Percentiles rank a stretch among this genome's conserved stretches.
These are phyloP conservation scores for Trametes coccinea DNA, from an alignment of 768 basidiomycete species.

Conservation along the genomic window DNA sequence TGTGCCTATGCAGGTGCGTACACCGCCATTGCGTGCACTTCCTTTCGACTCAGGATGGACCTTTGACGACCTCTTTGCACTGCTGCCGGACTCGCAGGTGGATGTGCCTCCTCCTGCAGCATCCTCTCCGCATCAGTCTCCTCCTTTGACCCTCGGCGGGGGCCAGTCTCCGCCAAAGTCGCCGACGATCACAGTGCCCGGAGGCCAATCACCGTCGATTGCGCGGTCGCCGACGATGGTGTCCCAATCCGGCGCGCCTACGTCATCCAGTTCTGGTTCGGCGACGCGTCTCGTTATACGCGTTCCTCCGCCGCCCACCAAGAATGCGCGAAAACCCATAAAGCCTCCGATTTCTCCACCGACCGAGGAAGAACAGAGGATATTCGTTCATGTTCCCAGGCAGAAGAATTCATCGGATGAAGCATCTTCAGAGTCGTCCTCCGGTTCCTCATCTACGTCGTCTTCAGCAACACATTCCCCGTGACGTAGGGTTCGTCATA, in stretches of 20 bases:
- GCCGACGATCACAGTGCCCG: neutral
- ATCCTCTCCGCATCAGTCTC: neutral
- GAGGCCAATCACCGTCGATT: neutral
- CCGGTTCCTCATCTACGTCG: neutral
- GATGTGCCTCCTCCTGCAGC: neutral
- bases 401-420: neutral
- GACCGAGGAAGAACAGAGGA: constrained; percentile 1
- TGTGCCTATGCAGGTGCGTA: constrained; percentile 13
- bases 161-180: neutral
- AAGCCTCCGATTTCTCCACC: constrained; percentile 3
- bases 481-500: neutral
- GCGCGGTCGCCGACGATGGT: neutral
- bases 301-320: neutral
- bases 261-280: neutral
- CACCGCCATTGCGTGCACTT: neutral
- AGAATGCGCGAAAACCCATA: neutral
- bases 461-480: neutral
- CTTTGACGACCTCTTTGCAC: neutral
- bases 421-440: neutral
- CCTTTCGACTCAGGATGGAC: neutral
- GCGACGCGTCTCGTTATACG: constrained; percentile 6
- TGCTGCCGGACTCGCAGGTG: neutral
- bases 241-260: neutral
- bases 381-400: neutral
- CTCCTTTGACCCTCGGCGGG: neutral